phyloP scores from a whole-genome alignment of 345 rosid species.

The Mercurialis annua region DNA sequence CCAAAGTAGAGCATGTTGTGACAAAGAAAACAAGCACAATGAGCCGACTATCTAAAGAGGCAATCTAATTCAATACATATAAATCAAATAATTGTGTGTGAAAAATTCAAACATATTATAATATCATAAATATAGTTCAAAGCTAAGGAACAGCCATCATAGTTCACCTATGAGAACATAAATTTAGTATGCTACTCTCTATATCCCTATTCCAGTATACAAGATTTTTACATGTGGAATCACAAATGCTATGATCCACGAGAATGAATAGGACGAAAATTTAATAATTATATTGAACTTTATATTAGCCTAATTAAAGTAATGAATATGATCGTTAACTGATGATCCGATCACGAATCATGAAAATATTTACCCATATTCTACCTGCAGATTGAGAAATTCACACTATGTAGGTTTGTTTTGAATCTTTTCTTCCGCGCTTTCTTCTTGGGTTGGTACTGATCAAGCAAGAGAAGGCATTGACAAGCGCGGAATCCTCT shows the following conservation, averaged over 20 bases:
- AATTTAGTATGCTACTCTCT: not conserved
- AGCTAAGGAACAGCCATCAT: not conserved
- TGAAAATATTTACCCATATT: conserved; percentile 6
- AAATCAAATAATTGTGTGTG: not conserved
- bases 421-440: conserved; percentile 36
- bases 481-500: conserved; percentile 49
- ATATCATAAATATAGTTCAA: too few relatives aligned
- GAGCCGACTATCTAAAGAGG: too few relatives aligned
- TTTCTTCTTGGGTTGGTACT: conserved; percentile 52
- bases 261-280: conserved; percentile 8
- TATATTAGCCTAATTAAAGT: not conserved
- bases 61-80: not conserved
- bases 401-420: conserved; percentile 46
- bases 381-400: not conserved
- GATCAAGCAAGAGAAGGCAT: conserved; percentile 52
- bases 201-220: not conserved
- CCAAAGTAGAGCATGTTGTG: too few relatives aligned
- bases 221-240: not conserved
- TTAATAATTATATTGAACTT: not conserved
- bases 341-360: not conserved
- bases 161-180: not conserved
- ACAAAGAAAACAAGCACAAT: too few relatives aligned
- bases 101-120: too few relatives aligned
- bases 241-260: not conserved
- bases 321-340: not conserved